Conservation (phyloP, 2,329 filamentous ascomycete genomes). For the Botryosphaeria dothidea region DNA sequence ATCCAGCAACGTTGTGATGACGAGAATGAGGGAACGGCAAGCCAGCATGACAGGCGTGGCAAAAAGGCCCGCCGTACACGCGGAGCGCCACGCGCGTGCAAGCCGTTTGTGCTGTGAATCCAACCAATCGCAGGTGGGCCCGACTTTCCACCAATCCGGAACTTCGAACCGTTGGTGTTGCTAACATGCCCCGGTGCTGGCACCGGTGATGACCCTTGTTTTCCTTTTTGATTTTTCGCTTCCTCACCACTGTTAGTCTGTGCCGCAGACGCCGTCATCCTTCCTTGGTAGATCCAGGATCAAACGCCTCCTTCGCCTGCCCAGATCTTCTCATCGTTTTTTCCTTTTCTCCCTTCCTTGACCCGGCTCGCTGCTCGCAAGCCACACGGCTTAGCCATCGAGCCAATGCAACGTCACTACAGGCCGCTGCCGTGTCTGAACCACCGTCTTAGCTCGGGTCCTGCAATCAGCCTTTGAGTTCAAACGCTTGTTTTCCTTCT, state of each 20-base stretch:
- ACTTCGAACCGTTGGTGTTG: background rate
- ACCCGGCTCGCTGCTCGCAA: background rate
- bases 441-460: background rate
- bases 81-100: background rate
- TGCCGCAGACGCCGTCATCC: background rate
- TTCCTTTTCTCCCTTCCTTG: background rate
- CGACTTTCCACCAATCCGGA: slow-evolving; percentile 6
- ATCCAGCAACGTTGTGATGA: background rate
- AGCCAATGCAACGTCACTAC: background rate
- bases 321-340: background rate
- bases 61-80: background rate
- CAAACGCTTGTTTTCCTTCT: background rate
- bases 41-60: background rate
- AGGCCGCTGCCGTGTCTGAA: background rate
- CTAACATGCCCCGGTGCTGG: background rate
- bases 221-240: no score
- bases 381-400: background rate
- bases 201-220: background rate
- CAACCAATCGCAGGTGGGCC: background rate
- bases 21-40: background rate
- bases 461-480: background rate
- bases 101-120: background rate
- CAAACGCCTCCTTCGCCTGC: background rate
- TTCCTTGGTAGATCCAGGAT: background rate
- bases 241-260: no score